These are phyloP conservation scores for Excoecaria cochinchinensis DNA, from an alignment of 345 rosid genomes.

Conservation along the genomic window DNA sequence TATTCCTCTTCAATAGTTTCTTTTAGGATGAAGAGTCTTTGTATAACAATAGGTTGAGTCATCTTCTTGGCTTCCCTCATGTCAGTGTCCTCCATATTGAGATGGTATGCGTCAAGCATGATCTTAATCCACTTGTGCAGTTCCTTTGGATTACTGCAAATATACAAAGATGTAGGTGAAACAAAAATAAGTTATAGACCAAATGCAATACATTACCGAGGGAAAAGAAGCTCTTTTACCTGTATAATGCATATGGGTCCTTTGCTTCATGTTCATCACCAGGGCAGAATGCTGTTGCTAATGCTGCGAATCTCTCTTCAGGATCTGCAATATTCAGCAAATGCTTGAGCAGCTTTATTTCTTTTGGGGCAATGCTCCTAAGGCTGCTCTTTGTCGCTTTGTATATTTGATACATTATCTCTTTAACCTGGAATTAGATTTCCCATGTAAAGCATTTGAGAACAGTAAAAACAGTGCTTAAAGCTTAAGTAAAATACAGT, in stretches of 20 bases:
- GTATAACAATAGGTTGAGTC: conserved; percentile 86
- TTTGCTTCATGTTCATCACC: conserved; percentile 69
- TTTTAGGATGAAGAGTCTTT: conserved; percentile 77
- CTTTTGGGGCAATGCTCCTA: conserved; percentile 87
- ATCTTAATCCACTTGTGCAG: conserved; percentile 88
- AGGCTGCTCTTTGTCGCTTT: conserved; percentile 82
- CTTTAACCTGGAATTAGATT: conserved; percentile 63
- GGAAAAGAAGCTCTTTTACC: conserved; percentile 45
- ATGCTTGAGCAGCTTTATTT: conserved; percentile 76
- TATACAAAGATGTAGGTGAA: background rate
- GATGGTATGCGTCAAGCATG: conserved; percentile 82
- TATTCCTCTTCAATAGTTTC: conserved; percentile 88
- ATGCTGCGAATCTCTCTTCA: conserved; percentile 88
- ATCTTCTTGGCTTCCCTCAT: conserved; percentile 79
- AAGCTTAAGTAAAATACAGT: background rate
- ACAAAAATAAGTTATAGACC: background rate
- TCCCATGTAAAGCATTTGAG: background rate
- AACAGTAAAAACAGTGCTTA: background rate
- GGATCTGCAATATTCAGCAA: conserved; percentile 88
- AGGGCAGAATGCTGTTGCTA: conserved; percentile 86
- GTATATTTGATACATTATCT: conserved; percentile 74
- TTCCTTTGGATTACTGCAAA: conserved; percentile 79
- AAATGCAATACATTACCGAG: background rate
- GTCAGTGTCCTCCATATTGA: conserved; percentile 76
- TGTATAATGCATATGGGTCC: conserved; percentile 69